phyloP scores from a whole-genome alignment of 805 yeast species.

The Yamadazyma ubonensis region DNA sequence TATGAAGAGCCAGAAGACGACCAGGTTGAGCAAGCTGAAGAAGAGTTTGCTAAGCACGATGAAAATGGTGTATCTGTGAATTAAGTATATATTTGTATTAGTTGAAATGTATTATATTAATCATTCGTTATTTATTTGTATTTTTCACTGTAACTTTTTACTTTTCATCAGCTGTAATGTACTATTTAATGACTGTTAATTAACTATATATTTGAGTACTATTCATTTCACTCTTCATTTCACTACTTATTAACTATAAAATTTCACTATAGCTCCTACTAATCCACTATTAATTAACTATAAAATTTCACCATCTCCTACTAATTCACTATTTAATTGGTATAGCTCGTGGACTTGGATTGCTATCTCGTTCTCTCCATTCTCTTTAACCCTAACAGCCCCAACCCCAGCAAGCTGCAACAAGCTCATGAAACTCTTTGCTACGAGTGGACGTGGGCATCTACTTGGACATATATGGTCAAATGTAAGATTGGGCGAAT shows the following conservation, averaged over 20 bases:
- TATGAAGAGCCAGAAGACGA: conserved; percentile 47
- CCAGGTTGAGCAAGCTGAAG: conserved; percentile 50
- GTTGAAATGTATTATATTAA: conserved; percentile 7
- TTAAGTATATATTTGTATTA: conserved; percentile 5
- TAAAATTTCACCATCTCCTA: too few relatives aligned
- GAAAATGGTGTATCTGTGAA: conserved; percentile 15
- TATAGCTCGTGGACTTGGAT: not conserved
- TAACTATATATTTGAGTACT: too few relatives aligned
- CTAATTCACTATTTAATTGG: not conserved
- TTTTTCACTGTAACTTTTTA: not conserved
- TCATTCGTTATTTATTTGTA: not conserved
- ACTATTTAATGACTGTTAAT: too few relatives aligned
- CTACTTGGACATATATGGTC: conserved; percentile 12
- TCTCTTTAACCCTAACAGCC: not conserved
- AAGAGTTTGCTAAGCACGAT: conserved; percentile 51
- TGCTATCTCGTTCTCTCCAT: not conserved
- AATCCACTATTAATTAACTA: too few relatives aligned
- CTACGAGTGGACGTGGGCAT: conserved; percentile 22
- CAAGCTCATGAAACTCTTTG: conserved; percentile 27
- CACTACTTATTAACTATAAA: too few relatives aligned
- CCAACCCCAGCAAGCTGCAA: conserved; percentile 23
- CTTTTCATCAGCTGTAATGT: too few relatives aligned
- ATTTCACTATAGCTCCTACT: too few relatives aligned
- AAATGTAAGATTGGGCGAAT: conserved; percentile 1
- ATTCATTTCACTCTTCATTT: too few relatives aligned